Base-by-base conservation (phyloP, 371 early-diverging fungal genomes). In the Mucor piriformis region DNA sequence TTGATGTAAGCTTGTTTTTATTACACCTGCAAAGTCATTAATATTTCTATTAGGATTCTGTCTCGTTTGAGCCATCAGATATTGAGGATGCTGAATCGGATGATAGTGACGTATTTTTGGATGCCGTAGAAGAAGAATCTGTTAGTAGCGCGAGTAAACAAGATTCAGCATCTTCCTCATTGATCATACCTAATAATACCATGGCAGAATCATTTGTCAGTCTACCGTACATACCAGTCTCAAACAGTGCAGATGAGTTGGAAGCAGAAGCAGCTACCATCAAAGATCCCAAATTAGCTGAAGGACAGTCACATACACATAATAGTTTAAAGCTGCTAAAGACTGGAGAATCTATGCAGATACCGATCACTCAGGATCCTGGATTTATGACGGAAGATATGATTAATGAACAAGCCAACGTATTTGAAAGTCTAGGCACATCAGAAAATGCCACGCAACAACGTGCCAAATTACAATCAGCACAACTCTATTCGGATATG, bases 361-460 rank as follows among this genome's bases (percentile, higher is more conserved):
- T 88, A 27, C 93, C 93, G 10, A 74, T 78, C 35, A 87, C 87
- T 13, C 93, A 92, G 69, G 87, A 91, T 40, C 80, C 86, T 2
- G 93, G 93, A 4, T 84, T 88, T 20, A 86, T 95, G 86, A 94
- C 97, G 1, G 93, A 94, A 55, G 97, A 96, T 70, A 91, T 93
- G 94, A 73, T 95, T 20, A 69, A 74, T 10, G 90, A 91, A 49
- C 93, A 90, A 61, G 92, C 92, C 50, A 74, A 80, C 25, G 69
- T 88, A 13, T 84, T 94, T 70, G 91, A 92, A 64, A 82, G 82
- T 2, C 74, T 94, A 33, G 95, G 95, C 0, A 84, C 89, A 0
- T 85, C 92, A 0, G 71, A 74, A 3, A 83, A 83, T 46, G 93
- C 91, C 1, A 85, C 92, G 0, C 82, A 84, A 44, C 73, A 83